Base-by-base conservation (phyloP, 1,284 basidiomycete species). In the Ustilago shanxiensis region DNA sequence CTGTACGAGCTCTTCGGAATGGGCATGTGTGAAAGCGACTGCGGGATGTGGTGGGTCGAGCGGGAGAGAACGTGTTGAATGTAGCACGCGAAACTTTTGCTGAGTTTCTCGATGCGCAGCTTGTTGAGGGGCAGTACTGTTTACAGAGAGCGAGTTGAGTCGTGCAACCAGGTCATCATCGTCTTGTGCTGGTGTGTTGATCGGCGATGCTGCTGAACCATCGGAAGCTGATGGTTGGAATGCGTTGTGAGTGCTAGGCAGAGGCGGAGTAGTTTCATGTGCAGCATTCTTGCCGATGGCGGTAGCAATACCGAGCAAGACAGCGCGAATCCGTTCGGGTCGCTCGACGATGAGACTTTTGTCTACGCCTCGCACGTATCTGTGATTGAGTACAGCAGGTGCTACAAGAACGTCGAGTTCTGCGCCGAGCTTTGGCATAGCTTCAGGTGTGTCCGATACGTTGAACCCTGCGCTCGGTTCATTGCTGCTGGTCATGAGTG, bases 291-390 rank as follows among this genome's bases (percentile, higher is more conserved):
- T 66, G 6, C 79, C 82, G 31, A 77, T 72, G 2, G 77, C 74
- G 0, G 71, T 75, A 0, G 83, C 66, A 16, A 84, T 60, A 8
- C 83, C 84, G 26, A 85, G 77, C 10, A 83, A 63, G 11, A 80
- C 79, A 3, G 83, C 84, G 18, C 83, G 78, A 20, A 85, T 77
- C 20, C 84, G 70, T 51, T 85, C 83, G 14, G 84, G 84, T 16
- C 84, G 71, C 62, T 85, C 84, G 14, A 85, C 84, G 51, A 85
- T 83, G 41, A 74, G 71, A 28, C 77, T 79, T 56, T 80, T 79
- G 58, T 85, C 82, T 8, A 83, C 65, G 5, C 80, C 78, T 24
- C 84, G 81, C 20, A 85, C 82, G 59, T 82, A 85, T 45, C 75
- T 60, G 56, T 85, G 84, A 14, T 72, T 60, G n/a, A 84, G 70